These are phyloP conservation scores for Leccinum imitatum DNA, from an alignment of 768 basidiomycete species.

Conservation along the genomic window DNA sequence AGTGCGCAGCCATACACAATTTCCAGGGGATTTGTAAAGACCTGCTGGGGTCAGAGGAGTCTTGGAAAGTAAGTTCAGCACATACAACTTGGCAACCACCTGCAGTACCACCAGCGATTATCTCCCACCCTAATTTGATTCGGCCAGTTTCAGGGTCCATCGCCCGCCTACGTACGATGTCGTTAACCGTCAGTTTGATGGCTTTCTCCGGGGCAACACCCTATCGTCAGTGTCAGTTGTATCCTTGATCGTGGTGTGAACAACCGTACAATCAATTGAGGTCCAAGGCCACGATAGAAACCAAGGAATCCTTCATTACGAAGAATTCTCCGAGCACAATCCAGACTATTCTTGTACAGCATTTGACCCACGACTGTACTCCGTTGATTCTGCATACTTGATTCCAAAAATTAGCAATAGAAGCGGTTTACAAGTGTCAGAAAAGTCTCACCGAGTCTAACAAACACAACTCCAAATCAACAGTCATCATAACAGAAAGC, in stretches of 20 bases:
- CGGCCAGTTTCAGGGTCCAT: slow-evolving; percentile 96
- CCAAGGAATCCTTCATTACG: slow-evolving; percentile 90
- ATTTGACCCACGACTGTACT: slow-evolving; percentile 96
- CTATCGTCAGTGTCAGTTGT: slow-evolving; percentile 38
- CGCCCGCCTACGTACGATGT: slow-evolving; percentile 75
- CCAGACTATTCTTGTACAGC: slow-evolving; percentile 93
- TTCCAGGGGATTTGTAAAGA: slow-evolving; percentile 97
- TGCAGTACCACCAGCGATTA: slow-evolving; percentile 88
- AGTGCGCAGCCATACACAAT: slow-evolving; percentile 66
- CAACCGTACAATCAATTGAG: slow-evolving; percentile 78
- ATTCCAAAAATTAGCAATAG: slow-evolving; percentile 6
- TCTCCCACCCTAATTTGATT: slow-evolving; percentile 88
- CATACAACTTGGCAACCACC: slow-evolving; percentile 98
- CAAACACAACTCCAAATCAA: slow-evolving; percentile 9
- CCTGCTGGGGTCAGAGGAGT: slow-evolving; percentile 42
- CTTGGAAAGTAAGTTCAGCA: slow-evolving; percentile 22
- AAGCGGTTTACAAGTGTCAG: not conserved
- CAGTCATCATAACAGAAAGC: slow-evolving; percentile 1
- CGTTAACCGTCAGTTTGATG: slow-evolving; percentile 97
- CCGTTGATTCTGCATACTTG: slow-evolving; percentile 95
- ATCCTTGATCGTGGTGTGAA: not conserved
- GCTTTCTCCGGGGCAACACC: slow-evolving; percentile 97
- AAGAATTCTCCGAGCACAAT: slow-evolving; percentile 93
- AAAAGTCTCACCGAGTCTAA: slow-evolving; percentile 56
- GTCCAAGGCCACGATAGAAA: slow-evolving; percentile 96